Evolutionary conservation across 225 moss, liverwort and hornwort species (phyloP).

Genomic region (Lunularia cruciata): DNA sequence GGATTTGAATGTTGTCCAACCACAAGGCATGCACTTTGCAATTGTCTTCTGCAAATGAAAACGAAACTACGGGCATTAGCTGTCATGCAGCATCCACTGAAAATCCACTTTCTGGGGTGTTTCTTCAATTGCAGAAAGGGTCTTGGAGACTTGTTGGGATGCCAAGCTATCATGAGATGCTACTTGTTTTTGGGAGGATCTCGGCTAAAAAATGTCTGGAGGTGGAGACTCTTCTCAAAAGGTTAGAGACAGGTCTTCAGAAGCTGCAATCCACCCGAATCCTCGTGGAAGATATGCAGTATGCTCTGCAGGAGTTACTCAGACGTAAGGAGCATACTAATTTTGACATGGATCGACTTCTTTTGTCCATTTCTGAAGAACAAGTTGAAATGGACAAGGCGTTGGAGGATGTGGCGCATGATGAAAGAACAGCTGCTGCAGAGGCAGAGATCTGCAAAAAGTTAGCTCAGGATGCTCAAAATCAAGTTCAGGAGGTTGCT

Average conservation of each 20-base stretch:
- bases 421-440: conserved; percentile 44
- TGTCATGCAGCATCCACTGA: no score
- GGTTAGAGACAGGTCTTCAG: conserved; percentile 50
- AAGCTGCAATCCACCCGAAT: conserved; percentile 53
- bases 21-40: no score
- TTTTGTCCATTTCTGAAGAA: conserved; percentile 43
- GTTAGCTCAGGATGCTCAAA: conserved; percentile 55
- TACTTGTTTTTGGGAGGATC: conserved; percentile 41
- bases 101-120: neutral
- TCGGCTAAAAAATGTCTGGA: conserved; percentile 39
- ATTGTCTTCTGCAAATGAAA: no score
- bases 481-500: conserved; percentile 57
- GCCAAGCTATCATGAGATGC: conserved; percentile 57
- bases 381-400: conserved; percentile 46
- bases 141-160: conserved; percentile 52
- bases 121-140: conserved; percentile 33
- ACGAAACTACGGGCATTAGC: no score
- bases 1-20: no score
- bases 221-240: conserved; percentile 38
- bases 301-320: conserved; percentile 46
- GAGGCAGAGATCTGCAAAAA: conserved; percentile 55
- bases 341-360: conserved; percentile 43
- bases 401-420: conserved; percentile 42
- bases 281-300: conserved; percentile 50
- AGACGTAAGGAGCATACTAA: conserved; percentile 43